Evolutionary conservation across 2,329 filamentous ascomycete species (phyloP).

Genomic region (Curvularia sp.): DNA sequence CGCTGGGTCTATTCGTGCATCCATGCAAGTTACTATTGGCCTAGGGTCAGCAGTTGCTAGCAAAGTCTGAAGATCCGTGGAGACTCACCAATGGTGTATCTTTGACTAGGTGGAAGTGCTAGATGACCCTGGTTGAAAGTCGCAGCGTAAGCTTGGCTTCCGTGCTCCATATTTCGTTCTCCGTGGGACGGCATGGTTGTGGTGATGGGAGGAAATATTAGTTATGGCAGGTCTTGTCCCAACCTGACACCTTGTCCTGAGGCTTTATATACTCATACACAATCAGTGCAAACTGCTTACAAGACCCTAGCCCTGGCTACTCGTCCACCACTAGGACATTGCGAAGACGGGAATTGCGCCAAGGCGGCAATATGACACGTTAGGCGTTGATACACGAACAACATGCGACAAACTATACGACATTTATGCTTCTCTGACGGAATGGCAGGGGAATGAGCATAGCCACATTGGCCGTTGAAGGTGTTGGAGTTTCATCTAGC

Average conservation of each 20-base stretch:
- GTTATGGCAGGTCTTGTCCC: background rate
- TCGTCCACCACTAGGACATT: background rate
- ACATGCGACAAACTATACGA: constrained; percentile 14
- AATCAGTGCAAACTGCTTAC: background rate
- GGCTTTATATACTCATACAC: constrained; percentile 9
- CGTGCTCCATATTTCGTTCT: constrained; percentile 63
- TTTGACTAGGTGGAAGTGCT: constrained; percentile 72
- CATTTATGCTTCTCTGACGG: constrained; percentile 5
- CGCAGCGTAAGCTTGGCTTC: constrained; percentile 65
- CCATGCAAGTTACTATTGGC: constrained; percentile 76
- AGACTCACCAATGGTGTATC: constrained; percentile 67
- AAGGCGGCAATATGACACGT: constrained; percentile 12
- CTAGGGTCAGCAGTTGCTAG: background rate
- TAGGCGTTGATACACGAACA: constrained; percentile 9
- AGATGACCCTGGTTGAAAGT: constrained; percentile 72
- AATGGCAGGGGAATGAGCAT: background rate
- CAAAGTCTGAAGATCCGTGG: background rate
- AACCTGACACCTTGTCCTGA: background rate
- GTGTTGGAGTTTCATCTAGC: background rate
- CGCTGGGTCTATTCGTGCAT: constrained; percentile 73
- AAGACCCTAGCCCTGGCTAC: background rate
- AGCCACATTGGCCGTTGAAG: constrained; percentile 3
- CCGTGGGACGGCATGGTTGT: constrained; percentile 54
- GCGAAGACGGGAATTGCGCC: constrained; percentile 5
- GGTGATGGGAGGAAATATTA: background rate